Percentiles rank a stretch among this genome's conserved stretches.
Conservation (phyloP, 208 protist species). For the Leishmania tropica region DNA sequence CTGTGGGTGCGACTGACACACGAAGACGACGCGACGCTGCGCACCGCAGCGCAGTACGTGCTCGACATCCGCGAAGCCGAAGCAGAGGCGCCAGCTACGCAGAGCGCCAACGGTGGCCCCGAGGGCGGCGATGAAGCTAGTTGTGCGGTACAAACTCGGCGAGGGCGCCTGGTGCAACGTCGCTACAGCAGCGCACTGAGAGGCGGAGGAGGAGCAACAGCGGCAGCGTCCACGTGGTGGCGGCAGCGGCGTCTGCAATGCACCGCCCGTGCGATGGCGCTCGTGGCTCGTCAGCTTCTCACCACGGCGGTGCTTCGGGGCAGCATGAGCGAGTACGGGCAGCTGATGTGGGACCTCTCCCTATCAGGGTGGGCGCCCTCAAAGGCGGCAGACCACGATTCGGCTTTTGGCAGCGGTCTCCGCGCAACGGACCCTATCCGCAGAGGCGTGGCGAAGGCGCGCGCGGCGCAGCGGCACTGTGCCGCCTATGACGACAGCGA, state of each 20-base stretch:
- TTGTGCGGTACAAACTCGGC: not conserved
- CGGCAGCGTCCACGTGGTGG: slow-evolving; percentile 1
- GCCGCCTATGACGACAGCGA: not conserved
- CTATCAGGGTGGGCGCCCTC: not conserved
- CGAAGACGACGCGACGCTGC: slow-evolving; percentile 8
- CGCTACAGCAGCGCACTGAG: not conserved
- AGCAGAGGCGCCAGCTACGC: not conserved
- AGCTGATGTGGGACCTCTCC: slow-evolving; percentile 18
- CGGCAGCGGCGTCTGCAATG: slow-evolving; percentile 1
- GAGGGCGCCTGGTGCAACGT: not conserved
- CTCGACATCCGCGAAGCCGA: not conserved
- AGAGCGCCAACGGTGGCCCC: not conserved
- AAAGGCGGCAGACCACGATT: not conserved
- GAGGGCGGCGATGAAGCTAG: not conserved
- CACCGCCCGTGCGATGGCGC: not conserved
- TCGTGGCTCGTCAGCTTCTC: slow-evolving; percentile 17
- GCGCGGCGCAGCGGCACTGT: not conserved
- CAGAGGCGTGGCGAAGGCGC: not conserved
- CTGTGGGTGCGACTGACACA: slow-evolving; percentile 27
- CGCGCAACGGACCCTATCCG: not conserved
- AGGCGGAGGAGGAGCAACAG: not conserved
- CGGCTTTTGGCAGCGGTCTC: not conserved
- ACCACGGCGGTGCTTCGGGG: slow-evolving; percentile 23
- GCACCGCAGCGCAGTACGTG: slow-evolving; percentile 10
- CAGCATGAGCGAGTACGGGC: slow-evolving; percentile 31